A percentile compares a stretch with the other conserved stretches of the same genome.
Evolutionary conservation across 768 basidiomycete species (phyloP).

Genomic region (Postia placenta): DNA sequence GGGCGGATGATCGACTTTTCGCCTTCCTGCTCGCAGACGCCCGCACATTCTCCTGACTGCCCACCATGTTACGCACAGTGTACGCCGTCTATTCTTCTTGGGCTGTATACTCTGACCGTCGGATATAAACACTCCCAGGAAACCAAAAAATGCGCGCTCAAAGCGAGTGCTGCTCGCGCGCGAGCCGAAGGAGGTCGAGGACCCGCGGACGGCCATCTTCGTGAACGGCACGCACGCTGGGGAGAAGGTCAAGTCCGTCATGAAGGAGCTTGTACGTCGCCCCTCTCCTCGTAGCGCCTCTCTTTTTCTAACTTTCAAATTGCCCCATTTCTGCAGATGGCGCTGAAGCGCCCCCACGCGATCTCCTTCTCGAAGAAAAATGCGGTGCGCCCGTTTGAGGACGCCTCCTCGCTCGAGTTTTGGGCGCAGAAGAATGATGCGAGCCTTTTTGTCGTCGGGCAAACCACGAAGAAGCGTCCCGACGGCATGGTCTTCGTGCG

Average conservation of each 20-base stretch:
- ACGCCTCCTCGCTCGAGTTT: slow-evolving; percentile 78
- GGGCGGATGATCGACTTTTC: no score
- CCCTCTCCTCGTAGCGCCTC: background rate
- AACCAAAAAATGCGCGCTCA: slow-evolving; percentile 93
- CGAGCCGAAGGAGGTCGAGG: slow-evolving; percentile 86
- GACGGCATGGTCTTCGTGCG: slow-evolving; percentile 80
- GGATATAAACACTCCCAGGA: slow-evolving; percentile 34
- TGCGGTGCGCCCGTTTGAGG: slow-evolving; percentile 84
- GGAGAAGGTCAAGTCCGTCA: slow-evolving; percentile 69
- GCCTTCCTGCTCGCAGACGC: background rate
- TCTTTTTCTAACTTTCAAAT: background rate
- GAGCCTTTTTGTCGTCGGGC: slow-evolving; percentile 82
- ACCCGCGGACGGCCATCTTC: slow-evolving; percentile 82
- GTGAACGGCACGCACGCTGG: slow-evolving; percentile 85
- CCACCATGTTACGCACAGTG: slow-evolving; percentile 27
- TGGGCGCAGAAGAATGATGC: slow-evolving; percentile 95
- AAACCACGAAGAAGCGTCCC: slow-evolving; percentile 92
- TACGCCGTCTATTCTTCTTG: slow-evolving; percentile 7
- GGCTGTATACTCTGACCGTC: no score
- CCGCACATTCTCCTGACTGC: no score
- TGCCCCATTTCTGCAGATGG: no score
- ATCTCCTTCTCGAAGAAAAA: slow-evolving; percentile 97
- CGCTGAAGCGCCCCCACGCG: slow-evolving; percentile 85
- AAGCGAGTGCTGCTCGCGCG: slow-evolving; percentile 86
- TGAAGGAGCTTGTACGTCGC: slow-evolving; percentile 80